These are phyloP conservation scores for Aspergillus versicolor DNA, from an alignment of 2,329 filamentous ascomycete species.

Conservation along the genomic window DNA sequence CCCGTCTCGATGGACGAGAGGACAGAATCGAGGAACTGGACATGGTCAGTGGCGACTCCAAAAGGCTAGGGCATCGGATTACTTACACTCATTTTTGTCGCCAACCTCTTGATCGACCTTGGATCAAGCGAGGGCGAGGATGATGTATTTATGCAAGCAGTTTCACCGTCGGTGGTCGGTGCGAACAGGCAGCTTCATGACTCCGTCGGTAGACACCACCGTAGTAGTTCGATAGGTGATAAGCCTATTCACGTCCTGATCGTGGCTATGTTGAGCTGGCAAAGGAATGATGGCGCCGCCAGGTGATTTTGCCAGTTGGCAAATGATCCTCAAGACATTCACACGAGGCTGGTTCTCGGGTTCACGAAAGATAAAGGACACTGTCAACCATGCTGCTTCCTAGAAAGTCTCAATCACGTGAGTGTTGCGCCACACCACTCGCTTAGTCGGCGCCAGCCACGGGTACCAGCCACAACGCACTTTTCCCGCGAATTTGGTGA, in stretches of 20 bases:
- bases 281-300: neutral
- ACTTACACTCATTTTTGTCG: slow-evolving; percentile 41
- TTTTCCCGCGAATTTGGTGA: slow-evolving; percentile 36
- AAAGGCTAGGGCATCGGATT: neutral
- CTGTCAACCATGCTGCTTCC: slow-evolving; percentile 21
- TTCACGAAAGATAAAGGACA: neutral
- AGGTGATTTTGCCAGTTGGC: neutral
- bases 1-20: slow-evolving; percentile 51
- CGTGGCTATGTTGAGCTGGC: neutral
- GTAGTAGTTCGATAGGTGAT: slow-evolving; percentile 15
- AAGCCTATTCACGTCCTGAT: slow-evolving; percentile 12
- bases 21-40: slow-evolving; percentile 52
- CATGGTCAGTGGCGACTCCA: slow-evolving; percentile 21
- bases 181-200: slow-evolving; percentile 40
- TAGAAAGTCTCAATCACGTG: slow-evolving; percentile 28
- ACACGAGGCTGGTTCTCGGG: slow-evolving; percentile 6
- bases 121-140: slow-evolving; percentile 7
- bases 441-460: slow-evolving; percentile 40
- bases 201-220: slow-evolving; percentile 30
- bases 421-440: slow-evolving; percentile 30
- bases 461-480: slow-evolving; percentile 31
- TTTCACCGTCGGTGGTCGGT: slow-evolving; percentile 41
- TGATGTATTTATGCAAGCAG: slow-evolving; percentile 18
- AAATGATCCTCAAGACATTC: slow-evolving; percentile 2
- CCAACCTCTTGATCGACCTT: neutral